phyloP scores from a whole-genome alignment of 768 basidiomycete species.

The Leucocoprinus birnbaumii region DNA sequence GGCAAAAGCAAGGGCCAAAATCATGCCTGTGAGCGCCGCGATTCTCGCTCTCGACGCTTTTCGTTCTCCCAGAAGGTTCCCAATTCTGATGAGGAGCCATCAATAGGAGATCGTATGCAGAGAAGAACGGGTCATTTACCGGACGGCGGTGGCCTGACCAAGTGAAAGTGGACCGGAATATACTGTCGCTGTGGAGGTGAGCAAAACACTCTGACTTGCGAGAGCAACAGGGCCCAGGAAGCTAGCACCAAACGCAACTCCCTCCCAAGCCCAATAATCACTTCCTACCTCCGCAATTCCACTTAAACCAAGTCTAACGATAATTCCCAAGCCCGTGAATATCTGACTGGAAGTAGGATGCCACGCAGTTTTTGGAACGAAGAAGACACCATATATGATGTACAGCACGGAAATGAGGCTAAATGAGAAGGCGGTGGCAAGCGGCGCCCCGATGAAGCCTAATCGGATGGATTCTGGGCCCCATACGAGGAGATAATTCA shows the following conservation, averaged over 20 bases:
- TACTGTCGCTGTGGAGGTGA: slow-evolving; percentile 70
- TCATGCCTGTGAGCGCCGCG: slow-evolving; percentile 60
- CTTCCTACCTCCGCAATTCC: slow-evolving; percentile 84
- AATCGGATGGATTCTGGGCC: slow-evolving; percentile 75
- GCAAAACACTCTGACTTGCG: slow-evolving; percentile 86
- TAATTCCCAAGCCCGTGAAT: slow-evolving; percentile 64
- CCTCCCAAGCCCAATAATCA: slow-evolving; percentile 99
- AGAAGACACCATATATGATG: slow-evolving; percentile 60
- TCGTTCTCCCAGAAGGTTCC: slow-evolving; percentile 83
- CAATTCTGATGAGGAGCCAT: slow-evolving; percentile 54
- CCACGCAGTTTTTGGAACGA: slow-evolving; percentile 79
- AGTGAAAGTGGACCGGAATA: slow-evolving; percentile 88
- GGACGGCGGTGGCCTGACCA: slow-evolving; percentile 80
- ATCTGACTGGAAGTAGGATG: slow-evolving; percentile 62
- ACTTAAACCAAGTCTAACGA: slow-evolving; percentile 76
- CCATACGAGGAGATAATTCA: slow-evolving; percentile 89
- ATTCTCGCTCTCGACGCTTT: slow-evolving; percentile 71
- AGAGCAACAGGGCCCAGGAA: slow-evolving; percentile 74
- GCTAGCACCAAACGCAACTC: slow-evolving; percentile 58
- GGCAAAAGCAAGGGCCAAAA: slow-evolving; percentile 65
- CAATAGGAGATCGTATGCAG: not conserved
- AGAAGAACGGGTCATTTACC: slow-evolving; percentile 38
- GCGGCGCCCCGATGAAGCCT: slow-evolving; percentile 90
- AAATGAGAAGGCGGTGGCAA: slow-evolving; percentile 86
- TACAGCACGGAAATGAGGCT: slow-evolving; percentile 74